Evolutionary conservation across 1,139 yeast species (phyloP), one percentile per base, ranked within the genome.

Genomic region (Magnusiomyces paraingens): DNA sequence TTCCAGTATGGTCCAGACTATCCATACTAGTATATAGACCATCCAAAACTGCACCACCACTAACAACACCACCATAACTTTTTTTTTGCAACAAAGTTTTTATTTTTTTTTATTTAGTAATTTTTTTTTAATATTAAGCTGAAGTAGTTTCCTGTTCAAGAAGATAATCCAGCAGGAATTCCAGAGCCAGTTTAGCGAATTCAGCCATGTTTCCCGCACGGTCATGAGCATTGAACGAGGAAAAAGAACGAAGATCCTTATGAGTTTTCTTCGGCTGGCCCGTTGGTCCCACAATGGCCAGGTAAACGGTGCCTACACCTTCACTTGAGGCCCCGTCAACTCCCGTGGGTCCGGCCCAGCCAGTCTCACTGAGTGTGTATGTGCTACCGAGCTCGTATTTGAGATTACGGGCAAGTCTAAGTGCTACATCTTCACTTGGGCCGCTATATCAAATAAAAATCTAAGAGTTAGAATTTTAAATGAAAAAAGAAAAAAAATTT

Each of bases 341-440:
- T 45, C 62, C 58, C 73, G 83, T 74, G 12, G 94, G 94, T 0
- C 95, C 95, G 0, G 95, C 94, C 74, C 86, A 84, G 1, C 96
- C 96, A 0, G 95, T 84, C 66, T 88, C 96, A 0, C 91, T 83
- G 39, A 88, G 74, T 5, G 87, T 89, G 69, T 82, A 87, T 0
- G 91, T 85, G 6, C 90, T 82, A 0, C 95, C 95, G 59, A 87
- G 76, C 66, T 88, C 96, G 59, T 87, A 80, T 64, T 84, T 77
- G 54, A 90, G 75, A 57, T 87, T 87, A 54, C 96, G 73, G 1
- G 96, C 95, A 62, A 87, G 73, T 62, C 86, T 78, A 55, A 82
- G 68, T 1, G 87, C 95, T 26, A 87, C 95, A 52, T 76, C 79
- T 64, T 84, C 89, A 49, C 86, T 79, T 1, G 96, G 95, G 0